Evolutionary conservation across 208 protist genomes (phyloP), one percentile per base, ranked within the genome.

Genomic region (Leishmania turanica): DNA sequence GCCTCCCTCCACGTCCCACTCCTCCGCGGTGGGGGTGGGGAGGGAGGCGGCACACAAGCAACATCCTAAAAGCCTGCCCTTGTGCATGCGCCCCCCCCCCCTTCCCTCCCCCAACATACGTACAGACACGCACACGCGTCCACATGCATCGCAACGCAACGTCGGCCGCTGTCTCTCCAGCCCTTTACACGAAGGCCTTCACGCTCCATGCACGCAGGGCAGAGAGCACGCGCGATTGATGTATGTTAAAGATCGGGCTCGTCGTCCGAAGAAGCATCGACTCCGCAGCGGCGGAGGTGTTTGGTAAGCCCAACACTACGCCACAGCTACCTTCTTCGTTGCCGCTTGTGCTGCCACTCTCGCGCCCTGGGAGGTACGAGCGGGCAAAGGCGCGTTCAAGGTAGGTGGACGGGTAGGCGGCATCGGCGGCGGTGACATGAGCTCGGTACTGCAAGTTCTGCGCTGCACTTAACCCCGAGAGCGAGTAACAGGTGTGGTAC

Each of bases 401-500:
- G 89, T 89, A 91, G 31, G 78, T 11, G 40, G 65, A 34, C 31
- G 82, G 73, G 34, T 62, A 27, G 27, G 70, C 66, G 11, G 74
- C 47, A 3, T 40, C 37, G n/a, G 83, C 79, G 76, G 78, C 47
- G 21, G 40, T 53, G 37, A 75, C 76, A 81, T 90, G 82, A 7
- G 79, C 66, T 42, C 84, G 31, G 87, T 95, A 93, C 58, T 92
- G 89, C 81, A 95, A 56, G 78, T 96, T 95, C 84, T 98, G 94
- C 31, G 94, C 90, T 31, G 89, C 80, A 70, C 91, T 92, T 75
- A 96, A 80, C 2, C 97, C 97, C 8, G 89, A 91, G 2, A 99
- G 83, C 1, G 94, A 78, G 86, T 98, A 98, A 87, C 95, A 98
- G 24, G 95, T 98, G 88, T 99, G 97, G 84, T 98, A 98, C 47